These are phyloP conservation scores for Canavalia ensiformis DNA, from an alignment of 306 rosid species.

Conservation along the genomic window DNA sequence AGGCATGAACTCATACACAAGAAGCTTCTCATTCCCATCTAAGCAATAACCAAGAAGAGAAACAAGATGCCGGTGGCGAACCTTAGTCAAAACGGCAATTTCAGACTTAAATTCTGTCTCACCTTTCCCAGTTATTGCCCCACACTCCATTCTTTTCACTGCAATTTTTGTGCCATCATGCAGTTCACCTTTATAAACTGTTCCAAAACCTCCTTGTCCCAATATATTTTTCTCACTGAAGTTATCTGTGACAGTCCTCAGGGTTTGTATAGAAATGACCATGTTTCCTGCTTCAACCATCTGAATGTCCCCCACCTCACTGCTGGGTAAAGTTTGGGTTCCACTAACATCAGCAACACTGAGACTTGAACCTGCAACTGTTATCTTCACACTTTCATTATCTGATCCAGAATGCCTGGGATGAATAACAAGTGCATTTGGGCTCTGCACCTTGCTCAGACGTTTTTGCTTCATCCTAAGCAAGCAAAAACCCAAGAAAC, in stretches of 20 bases:
- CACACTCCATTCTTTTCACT: slow-evolving; percentile 89
- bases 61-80: slow-evolving; percentile 89
- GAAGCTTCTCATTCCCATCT: slow-evolving; percentile 91
- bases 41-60: slow-evolving; percentile 93
- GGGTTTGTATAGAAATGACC: slow-evolving; percentile 92
- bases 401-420: slow-evolving; percentile 91
- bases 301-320: slow-evolving; percentile 78
- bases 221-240: slow-evolving; percentile 79
- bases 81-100: slow-evolving; percentile 90
- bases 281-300: slow-evolving; percentile 94
- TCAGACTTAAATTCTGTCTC: slow-evolving; percentile 82
- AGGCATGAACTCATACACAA: slow-evolving; percentile 92
- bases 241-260: slow-evolving; percentile 74
- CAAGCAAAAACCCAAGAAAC: slow-evolving; percentile 68
- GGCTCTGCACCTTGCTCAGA: slow-evolving; percentile 87
- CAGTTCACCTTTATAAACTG: slow-evolving; percentile 83
- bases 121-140: slow-evolving; percentile 85
- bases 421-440: slow-evolving; percentile 72
- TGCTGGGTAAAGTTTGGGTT: slow-evolving; percentile 59
- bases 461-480: slow-evolving; percentile 73
- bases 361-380: slow-evolving; percentile 91
- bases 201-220: slow-evolving; percentile 90
- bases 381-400: slow-evolving; percentile 86
- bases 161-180: slow-evolving; percentile 92
- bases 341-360: slow-evolving; percentile 80